Evolutionary conservation across 805 yeast genomes (phyloP), one percentile per base, ranked within the genome.

Genomic region (Lachancea sp.): DNA sequence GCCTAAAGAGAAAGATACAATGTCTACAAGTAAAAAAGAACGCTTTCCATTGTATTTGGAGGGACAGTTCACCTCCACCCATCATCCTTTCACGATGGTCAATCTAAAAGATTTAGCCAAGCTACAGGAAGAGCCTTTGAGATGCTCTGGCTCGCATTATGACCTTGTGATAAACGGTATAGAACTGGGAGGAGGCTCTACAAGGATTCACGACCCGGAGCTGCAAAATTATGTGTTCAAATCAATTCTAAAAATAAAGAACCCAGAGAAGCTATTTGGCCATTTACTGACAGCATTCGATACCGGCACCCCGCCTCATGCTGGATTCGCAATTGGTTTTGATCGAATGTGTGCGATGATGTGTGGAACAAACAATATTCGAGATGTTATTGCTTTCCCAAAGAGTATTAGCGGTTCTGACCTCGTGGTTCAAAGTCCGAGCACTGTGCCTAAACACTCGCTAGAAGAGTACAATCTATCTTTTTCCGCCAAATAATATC

Each of bases 261-360:
- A 86, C 50, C 75, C 85, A 22, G 73, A 81, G 37, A 59, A 62
- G 30, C 68, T 88, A 8, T 93, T 93, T 68, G 95, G 96, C 0
- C 99, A 93, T 65, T 70, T 93, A 34, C 69, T 93, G 27, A 69
- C 72, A 34, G 96, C 96, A 0, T 76, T 93, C 45, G 78, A 77
- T 19, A 78, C 85, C 67, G 99, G 99, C 1, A 88, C 98, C 58
- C 99, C 99, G 1, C 99, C 99, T 1, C 99, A 93, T 66, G 96
- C 97, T 2, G 99, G 99, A 0, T 71, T 93, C 32, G 99, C 99
- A 0, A 71, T 93, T 30, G 99, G 99, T 0, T 85, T 93, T 54
- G 99, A 93, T 62, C 71, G 99, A 50, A 69, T 93, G 71, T 81
- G 95, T 56, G 93, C 99, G 0, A 88, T 91, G 91, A 60, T 91